These are phyloP conservation scores for Pythium volutum DNA, from an alignment of 352 stramenopile species.

Conservation along the genomic window DNA sequence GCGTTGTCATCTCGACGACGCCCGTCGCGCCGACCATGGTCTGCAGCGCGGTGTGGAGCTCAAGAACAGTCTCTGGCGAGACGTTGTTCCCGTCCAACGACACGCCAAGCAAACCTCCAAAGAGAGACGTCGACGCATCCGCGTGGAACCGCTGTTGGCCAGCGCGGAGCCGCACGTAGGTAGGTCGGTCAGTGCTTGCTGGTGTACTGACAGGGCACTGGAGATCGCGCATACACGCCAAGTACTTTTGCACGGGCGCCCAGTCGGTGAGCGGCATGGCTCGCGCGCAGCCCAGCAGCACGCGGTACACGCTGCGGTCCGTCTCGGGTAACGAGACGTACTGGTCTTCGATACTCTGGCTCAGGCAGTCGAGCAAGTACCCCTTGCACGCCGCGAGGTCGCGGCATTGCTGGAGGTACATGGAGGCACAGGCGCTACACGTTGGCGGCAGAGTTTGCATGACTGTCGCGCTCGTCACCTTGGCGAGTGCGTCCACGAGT, in stretches of 20 bases:
- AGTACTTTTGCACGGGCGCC: constrained; percentile 13
- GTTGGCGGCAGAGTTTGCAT: not conserved
- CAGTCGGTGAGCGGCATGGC: not conserved
- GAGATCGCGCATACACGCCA: constrained; percentile 8
- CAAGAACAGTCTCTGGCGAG: not conserved
- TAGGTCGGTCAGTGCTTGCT: not conserved
- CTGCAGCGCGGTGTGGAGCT: not conserved
- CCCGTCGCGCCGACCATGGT: not conserved
- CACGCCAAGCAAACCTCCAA: not conserved
- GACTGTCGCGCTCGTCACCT: not conserved
- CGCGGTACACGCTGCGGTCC: constrained; percentile 6
- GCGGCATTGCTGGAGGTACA: not conserved
- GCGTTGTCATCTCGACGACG: constrained; percentile 4
- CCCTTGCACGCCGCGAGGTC: not conserved
- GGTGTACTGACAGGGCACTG: constrained; percentile 1
- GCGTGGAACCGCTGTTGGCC: not conserved
- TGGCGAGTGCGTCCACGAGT: constrained; percentile 1
- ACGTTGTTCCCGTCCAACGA: not conserved
- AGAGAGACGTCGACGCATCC: not conserved
- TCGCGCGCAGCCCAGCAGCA: not conserved
- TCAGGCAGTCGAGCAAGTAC: constrained; percentile 18
- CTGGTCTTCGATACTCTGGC: constrained; percentile 2
- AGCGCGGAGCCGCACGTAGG: not conserved
- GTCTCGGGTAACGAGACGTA: not conserved
- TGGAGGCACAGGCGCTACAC: constrained; percentile 1